phyloP scores from a whole-genome alignment of 768 basidiomycete genomes.

The Punctularia strigosozonata region DNA sequence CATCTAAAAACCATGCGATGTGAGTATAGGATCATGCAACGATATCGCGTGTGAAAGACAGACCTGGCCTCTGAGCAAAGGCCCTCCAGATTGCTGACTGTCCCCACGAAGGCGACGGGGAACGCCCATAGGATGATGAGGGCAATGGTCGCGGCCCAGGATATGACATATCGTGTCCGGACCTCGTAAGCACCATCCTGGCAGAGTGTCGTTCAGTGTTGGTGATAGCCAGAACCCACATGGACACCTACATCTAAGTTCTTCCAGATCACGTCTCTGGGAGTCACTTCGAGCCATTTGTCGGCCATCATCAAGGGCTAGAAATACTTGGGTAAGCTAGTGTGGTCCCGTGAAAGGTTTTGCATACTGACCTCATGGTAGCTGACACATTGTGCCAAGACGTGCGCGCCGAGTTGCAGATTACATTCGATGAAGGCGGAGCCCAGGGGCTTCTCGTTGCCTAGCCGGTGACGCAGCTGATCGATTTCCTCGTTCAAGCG shows the following conservation, averaged over 20 bases:
- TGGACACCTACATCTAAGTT: constrained; percentile 40
- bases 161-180: constrained; percentile 38
- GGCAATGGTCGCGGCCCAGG: constrained; percentile 44
- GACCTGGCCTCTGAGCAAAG: constrained; percentile 36
- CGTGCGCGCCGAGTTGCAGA: constrained; percentile 63
- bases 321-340: constrained; percentile 7
- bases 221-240: not conserved
- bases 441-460: constrained; percentile 35
- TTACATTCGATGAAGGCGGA: constrained; percentile 58
- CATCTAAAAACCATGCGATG: constrained; percentile 22
- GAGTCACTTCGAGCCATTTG: constrained; percentile 47
- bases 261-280: constrained; percentile 43
- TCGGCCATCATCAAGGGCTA: constrained; percentile 46
- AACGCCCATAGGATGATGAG: constrained; percentile 55
- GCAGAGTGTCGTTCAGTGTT: not conserved
- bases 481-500: constrained; percentile 32
- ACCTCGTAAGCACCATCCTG: constrained; percentile 34
- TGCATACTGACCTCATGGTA: constrained; percentile 30
- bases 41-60: constrained; percentile 9
- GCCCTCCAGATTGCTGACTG: constrained; percentile 44
- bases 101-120: constrained; percentile 56
- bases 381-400: constrained; percentile 48
- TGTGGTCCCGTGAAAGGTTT: constrained; percentile 2
- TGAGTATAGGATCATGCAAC: not conserved
- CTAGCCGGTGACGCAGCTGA: constrained; percentile 22